These are phyloP conservation scores for Gracilaria vermiculophylla DNA, from an alignment of 23 red algal species.

Conservation along the genomic window DNA sequence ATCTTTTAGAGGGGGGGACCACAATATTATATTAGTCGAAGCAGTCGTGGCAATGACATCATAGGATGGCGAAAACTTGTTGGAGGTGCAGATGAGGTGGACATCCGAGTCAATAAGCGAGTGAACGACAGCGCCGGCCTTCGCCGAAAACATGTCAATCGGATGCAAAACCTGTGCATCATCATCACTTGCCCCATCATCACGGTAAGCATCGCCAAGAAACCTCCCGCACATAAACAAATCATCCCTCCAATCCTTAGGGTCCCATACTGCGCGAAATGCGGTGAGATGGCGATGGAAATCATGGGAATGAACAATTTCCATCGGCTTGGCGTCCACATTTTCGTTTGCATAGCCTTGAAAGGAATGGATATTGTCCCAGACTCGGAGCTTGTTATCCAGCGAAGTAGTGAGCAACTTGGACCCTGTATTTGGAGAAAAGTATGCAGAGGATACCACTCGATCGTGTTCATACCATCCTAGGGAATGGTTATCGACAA, in stretches of 20 bases:
- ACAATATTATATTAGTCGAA: conserved; percentile 55
- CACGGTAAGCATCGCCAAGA: conserved; percentile 67
- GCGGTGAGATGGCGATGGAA: conserved; percentile 76
- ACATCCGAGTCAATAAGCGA: conserved; percentile 56
- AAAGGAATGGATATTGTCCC: conserved; percentile 40
- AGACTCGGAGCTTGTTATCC: conserved; percentile 74
- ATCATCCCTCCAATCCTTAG: conserved; percentile 71
- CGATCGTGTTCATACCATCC: conserved; percentile 51
- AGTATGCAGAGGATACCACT: conserved; percentile 62
- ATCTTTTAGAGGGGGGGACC: conserved; percentile 22
- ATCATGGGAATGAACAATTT: conserved; percentile 81
- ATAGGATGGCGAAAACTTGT: conserved; percentile 56
- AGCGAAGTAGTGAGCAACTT: conserved; percentile 68
- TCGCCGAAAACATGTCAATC: conserved; percentile 73
- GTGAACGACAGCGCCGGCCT: conserved; percentile 36
- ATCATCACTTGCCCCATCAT: background rate
- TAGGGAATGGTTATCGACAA: conserved; percentile 28
- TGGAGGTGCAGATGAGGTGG: conserved; percentile 49
- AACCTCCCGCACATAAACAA: conserved; percentile 77
- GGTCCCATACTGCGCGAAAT: conserved; percentile 82
- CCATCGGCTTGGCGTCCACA: conserved; percentile 4
- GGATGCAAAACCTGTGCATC: conserved; percentile 61
- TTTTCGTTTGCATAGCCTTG: conserved; percentile 23
- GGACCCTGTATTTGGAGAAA: conserved; percentile 63
- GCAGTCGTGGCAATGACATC: conserved; percentile 73